Evolutionary conservation across 768 basidiomycete species (phyloP).

Genomic region (Kwoniella pini): DNA sequence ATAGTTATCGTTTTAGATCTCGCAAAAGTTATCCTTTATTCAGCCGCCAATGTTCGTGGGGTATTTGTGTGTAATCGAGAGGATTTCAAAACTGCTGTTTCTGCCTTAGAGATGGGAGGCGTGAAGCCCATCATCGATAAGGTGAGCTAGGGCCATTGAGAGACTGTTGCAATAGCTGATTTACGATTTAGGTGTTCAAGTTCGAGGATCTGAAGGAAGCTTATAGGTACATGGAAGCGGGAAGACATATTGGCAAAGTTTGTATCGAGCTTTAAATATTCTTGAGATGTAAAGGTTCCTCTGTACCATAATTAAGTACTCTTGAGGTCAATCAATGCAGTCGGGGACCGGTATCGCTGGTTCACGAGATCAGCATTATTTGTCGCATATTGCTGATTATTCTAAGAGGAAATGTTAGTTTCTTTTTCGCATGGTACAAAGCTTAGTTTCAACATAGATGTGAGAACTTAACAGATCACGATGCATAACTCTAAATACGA

Average conservation of each 20-base stretch:
- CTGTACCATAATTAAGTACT: too few relatives aligned
- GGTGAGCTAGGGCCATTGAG: slow-evolving; percentile 41
- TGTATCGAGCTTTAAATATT: slow-evolving; percentile 26
- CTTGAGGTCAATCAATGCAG: too few relatives aligned
- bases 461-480: too few relatives aligned
- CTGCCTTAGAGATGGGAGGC: slow-evolving; percentile 58
- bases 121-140: slow-evolving; percentile 63
- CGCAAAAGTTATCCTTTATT: slow-evolving; percentile 54
- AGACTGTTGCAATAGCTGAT: neutral
- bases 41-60: slow-evolving; percentile 54
- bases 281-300: too few relatives aligned
- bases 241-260: slow-evolving; percentile 65
- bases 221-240: slow-evolving; percentile 61
- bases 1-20: slow-evolving; percentile 42
- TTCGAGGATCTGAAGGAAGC: slow-evolving; percentile 63
- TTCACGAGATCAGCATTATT: too few relatives aligned
- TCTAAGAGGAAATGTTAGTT: too few relatives aligned
- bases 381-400: too few relatives aligned
- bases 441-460: too few relatives aligned
- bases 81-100: slow-evolving; percentile 65
- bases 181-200: slow-evolving; percentile 54
- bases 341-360: too few relatives aligned
- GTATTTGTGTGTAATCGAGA: slow-evolving; percentile 55
- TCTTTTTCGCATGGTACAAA: too few relatives aligned
- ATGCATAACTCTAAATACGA: too few relatives aligned